Conservation (phyloP, 805 yeast species). For the Teunomyces gatunensis region DNA sequence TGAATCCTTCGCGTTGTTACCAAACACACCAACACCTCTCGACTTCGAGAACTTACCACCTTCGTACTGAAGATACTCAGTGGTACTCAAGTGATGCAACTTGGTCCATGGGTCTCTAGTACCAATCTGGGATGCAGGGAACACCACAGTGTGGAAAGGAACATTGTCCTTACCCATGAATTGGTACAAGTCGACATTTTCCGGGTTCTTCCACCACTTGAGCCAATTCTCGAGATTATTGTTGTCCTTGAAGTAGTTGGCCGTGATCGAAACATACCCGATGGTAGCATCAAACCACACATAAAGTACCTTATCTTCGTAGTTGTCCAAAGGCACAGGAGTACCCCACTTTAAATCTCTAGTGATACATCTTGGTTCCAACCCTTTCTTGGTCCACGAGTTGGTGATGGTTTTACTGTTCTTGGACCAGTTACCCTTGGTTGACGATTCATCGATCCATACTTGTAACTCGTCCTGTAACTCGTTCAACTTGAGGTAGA, state of each 20-base stretch:
- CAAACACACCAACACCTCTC: constrained; percentile 97
- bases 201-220: constrained; percentile 95
- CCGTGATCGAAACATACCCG: constrained; percentile 95
- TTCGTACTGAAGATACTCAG: constrained; percentile 96
- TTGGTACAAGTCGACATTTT: constrained; percentile 83
- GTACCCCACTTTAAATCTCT: constrained; percentile 98
- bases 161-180: constrained; percentile 99
- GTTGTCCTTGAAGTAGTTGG: constrained; percentile 61
- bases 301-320: constrained; percentile 84
- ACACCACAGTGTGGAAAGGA: constrained; percentile 97
- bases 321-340: constrained; percentile 89
- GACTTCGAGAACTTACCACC: constrained; percentile 98
- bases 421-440: constrained; percentile 84
- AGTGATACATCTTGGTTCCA: constrained; percentile 92
- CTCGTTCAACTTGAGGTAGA: constrained; percentile 79
- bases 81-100: constrained; percentile 86
- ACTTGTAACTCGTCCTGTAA: constrained; percentile 69
- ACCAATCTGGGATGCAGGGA: constrained; percentile 92
- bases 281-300: constrained; percentile 99
- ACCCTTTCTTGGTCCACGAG: constrained; percentile 92
- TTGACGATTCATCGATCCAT: constrained; percentile 71
- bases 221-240: constrained; percentile 54
- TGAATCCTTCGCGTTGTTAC: constrained; percentile 93
- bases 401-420: constrained; percentile 86
- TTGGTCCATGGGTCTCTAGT: constrained; percentile 87